These are phyloP conservation scores for Cystobasidiaceae sp. DNA, from an alignment of 1,284 basidiomycete species.

Conservation along the genomic window DNA sequence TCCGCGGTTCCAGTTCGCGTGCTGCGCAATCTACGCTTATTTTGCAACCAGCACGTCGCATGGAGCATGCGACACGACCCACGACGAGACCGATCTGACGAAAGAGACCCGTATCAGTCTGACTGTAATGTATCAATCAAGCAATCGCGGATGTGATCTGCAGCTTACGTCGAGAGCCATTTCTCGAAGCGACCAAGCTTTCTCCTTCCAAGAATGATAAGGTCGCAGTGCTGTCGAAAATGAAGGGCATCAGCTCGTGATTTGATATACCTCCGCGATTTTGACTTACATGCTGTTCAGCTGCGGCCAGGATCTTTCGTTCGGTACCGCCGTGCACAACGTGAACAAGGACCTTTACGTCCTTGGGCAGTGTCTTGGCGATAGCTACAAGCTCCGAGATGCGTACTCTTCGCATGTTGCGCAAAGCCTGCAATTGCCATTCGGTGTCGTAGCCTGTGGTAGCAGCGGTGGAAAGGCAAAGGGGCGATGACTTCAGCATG, in stretches of 20 bases:
- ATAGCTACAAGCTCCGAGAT: not conserved
- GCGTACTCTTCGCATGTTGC: not conserved
- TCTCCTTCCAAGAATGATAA: constrained; percentile 14
- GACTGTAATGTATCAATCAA: not conserved
- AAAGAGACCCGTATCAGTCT: not conserved
- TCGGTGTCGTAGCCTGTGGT: not conserved
- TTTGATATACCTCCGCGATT: not conserved
- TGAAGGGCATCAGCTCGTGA: not conserved
- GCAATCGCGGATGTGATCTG: not conserved
- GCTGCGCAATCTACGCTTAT: too few species aligned
- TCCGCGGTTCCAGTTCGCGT: too few species aligned
- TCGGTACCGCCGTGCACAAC: constrained; percentile 8
- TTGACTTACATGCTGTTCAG: constrained; percentile 12
- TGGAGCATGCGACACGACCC: not conserved
- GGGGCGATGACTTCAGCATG: too few species aligned
- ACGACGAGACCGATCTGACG: constrained; percentile 13
- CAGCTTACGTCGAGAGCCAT: not conserved
- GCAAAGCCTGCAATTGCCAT: not conserved
- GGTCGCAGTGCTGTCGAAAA: not conserved
- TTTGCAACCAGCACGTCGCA: constrained; percentile 16
- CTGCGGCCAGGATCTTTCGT: constrained; percentile 4
- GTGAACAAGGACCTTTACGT: not conserved
- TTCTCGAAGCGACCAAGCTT: constrained; percentile 15
- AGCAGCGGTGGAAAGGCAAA: too few species aligned
- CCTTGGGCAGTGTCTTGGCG: not conserved